Evolutionary conservation across 2,329 filamentous ascomycete species (phyloP), one percentile per base, ranked within the genome.

Genomic region (Nectriaceae sp.): DNA sequence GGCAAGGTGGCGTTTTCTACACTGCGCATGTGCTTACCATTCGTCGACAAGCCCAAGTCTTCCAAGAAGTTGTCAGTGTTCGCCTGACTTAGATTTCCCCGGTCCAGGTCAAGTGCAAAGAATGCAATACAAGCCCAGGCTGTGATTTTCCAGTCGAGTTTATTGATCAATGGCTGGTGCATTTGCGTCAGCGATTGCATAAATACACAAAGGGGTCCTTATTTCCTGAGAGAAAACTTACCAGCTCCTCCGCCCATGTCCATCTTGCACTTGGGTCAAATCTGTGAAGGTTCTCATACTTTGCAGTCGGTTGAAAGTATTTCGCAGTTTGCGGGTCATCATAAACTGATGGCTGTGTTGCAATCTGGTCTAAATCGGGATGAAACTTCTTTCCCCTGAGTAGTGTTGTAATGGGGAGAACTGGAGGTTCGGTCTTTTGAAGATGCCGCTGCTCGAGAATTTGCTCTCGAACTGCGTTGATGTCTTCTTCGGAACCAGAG

Each of bases 191-290:
- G n/a, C n/a, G n/a, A n/a, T n/a, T n/a, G n/a, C n/a, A n/a, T n/a
- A n/a, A n/a, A n/a, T n/a, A n/a, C n/a, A n/a, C n/a, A n/a, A n/a
- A n/a, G n/a, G n/a, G n/a, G 21, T 29, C 35, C 42, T 26, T 22
- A 45, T 18, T 18, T 31, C 21, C 21, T 16, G 33, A 10, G 39
- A n/a, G n/a, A n/a, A n/a, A n/a, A n/a, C n/a, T n/a, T 2, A 46
- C 49, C 53, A 67, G 75, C 65, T 86, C 83, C 58, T 87, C 83
- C 29, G 74, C 72, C 3, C 72, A 64, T 15, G 77, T 76, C 83
- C 83, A 87, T 39, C 61, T 63, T 5, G 64, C 65, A 11, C 59
- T 42, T 0, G 70, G 69, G 47, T 75, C 72, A 58, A 65, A 75
- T 36, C 72, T 66, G 54, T 75, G 73, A 26, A 59, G 58, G 33